Evolutionary conservation across 2,329 filamentous ascomycete species (phyloP).

Genomic region (Exserohilum rostratum): DNA sequence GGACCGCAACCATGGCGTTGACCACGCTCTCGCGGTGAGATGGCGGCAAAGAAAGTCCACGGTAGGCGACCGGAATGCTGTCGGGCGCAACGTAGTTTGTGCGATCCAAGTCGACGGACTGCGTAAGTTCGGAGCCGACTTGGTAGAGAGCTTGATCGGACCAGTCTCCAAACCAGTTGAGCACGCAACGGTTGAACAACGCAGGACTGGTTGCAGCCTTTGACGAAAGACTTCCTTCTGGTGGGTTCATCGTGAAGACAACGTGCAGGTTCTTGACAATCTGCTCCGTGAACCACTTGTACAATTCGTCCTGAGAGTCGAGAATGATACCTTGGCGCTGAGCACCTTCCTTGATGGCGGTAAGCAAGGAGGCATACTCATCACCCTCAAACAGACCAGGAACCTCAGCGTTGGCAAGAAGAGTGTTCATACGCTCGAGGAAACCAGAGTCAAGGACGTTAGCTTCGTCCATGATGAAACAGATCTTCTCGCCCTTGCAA

Average conservation of each 20-base stretch:
- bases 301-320: conserved; percentile 98
- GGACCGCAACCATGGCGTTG: conserved; percentile 99
- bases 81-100: conserved; percentile 85
- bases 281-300: conserved; percentile 99
- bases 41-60: conserved; percentile 80
- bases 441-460: conserved; percentile 99
- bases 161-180: conserved; percentile 99
- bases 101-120: conserved; percentile 93
- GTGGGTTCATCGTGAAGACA: conserved; percentile 99
- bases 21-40: conserved; percentile 90
- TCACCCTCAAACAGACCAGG: conserved; percentile 99
- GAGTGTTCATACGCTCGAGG: conserved; percentile 97
- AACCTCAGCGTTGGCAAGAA: conserved; percentile 98
- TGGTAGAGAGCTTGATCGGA: conserved; percentile 99
- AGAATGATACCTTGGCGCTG: conserved; percentile 93
- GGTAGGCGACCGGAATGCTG: conserved; percentile 90
- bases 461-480: conserved; percentile 99
- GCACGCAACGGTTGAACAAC: conserved; percentile 98
- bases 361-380: conserved; percentile 98
- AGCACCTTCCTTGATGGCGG: conserved; percentile 96
- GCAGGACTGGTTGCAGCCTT: conserved; percentile 98
- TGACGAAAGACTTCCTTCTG: conserved; percentile 89
- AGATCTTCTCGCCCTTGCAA: conserved; percentile 99
- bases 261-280: conserved; percentile 99
- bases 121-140: conserved; percentile 92